Evolutionary conservation across 2,329 filamentous ascomycete genomes (phyloP).

Genomic region (Colletotrichum destructivum): DNA sequence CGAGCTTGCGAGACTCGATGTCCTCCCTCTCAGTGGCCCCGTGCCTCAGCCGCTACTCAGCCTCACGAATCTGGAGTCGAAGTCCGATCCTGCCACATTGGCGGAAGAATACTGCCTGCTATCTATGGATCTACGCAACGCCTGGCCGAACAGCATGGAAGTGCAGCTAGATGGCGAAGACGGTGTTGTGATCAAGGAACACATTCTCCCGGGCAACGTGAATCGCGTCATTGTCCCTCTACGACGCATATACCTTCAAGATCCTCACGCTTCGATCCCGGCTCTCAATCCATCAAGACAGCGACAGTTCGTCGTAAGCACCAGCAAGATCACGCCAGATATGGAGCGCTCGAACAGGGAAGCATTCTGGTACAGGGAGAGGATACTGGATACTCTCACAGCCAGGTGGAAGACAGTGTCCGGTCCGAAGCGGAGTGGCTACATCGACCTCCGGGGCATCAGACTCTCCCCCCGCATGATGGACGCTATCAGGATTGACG

Average conservation of each 20-base stretch:
- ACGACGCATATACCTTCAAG: constrained; percentile 80
- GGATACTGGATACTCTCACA: constrained; percentile 78
- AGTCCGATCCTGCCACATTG: constrained; percentile 55
- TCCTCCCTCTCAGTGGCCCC: constrained; percentile 79
- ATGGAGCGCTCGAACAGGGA: constrained; percentile 84
- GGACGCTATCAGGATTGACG: constrained; percentile 85
- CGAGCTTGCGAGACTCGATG: constrained; percentile 84
- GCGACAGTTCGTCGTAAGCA: constrained; percentile 92
- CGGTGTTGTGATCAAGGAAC: constrained; percentile 65
- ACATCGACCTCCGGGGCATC: constrained; percentile 83
- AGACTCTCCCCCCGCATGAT: constrained; percentile 84
- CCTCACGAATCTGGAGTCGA: constrained; percentile 54
- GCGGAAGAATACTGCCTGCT: constrained; percentile 79
- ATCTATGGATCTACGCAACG: constrained; percentile 87
- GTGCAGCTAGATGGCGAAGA: constrained; percentile 73
- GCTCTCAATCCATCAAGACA: constrained; percentile 85
- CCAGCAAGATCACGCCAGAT: constrained; percentile 83
- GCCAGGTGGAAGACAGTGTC: constrained; percentile 79
- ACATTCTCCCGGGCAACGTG: constrained; percentile 77
- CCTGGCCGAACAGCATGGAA: constrained; percentile 86
- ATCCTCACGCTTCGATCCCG: constrained; percentile 84
- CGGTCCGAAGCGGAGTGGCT: constrained; percentile 70
- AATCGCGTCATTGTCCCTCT: constrained; percentile 83
- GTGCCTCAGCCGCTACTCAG: constrained; percentile 76
- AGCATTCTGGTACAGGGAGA: constrained; percentile 92